phyloP scores from a whole-genome alignment of 148 eudicot species.

The Pharnaceum exiguum region DNA sequence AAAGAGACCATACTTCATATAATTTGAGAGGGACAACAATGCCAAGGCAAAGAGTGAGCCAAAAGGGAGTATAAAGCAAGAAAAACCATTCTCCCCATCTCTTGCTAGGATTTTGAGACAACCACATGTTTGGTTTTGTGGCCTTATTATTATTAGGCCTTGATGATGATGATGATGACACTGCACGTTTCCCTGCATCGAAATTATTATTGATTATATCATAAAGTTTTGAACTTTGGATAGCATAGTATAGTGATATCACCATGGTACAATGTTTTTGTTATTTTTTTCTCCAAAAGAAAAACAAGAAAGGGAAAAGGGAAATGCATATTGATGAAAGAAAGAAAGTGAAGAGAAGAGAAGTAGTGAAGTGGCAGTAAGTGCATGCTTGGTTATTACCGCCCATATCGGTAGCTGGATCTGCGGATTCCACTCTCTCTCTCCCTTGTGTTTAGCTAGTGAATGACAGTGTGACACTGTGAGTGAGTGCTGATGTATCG shows the following conservation, averaged over 20 bases:
- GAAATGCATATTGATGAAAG: background rate
- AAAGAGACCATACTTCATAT: slow-evolving; percentile 54
- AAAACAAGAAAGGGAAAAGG: background rate
- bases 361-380: too few relatives aligned
- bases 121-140: slow-evolving; percentile 34
- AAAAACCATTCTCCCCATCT: slow-evolving; percentile 95
- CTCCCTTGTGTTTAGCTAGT: too few relatives aligned
- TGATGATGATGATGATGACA: too few relatives aligned
- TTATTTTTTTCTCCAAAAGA: too few relatives aligned
- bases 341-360: too few relatives aligned
- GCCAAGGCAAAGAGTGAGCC: slow-evolving; percentile 96
- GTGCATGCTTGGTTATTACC: background rate
- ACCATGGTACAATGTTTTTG: too few relatives aligned
- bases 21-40: slow-evolving; percentile 83
- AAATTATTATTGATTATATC: background rate
- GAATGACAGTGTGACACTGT: too few relatives aligned
- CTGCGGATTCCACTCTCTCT: background rate
- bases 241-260: too few relatives aligned
- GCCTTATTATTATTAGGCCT: background rate
- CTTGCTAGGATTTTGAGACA: slow-evolving; percentile 76
- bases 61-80: slow-evolving; percentile 80
- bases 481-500: too few relatives aligned
- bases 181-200: slow-evolving; percentile 17
- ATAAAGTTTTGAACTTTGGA: background rate
- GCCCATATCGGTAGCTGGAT: slow-evolving; percentile 1